Percentiles rank a stretch among this genome's conserved stretches.
These are phyloP conservation scores for Fusarium sp. DNA, from an alignment of 2,329 filamentous ascomycete genomes.

Conservation along the genomic window DNA sequence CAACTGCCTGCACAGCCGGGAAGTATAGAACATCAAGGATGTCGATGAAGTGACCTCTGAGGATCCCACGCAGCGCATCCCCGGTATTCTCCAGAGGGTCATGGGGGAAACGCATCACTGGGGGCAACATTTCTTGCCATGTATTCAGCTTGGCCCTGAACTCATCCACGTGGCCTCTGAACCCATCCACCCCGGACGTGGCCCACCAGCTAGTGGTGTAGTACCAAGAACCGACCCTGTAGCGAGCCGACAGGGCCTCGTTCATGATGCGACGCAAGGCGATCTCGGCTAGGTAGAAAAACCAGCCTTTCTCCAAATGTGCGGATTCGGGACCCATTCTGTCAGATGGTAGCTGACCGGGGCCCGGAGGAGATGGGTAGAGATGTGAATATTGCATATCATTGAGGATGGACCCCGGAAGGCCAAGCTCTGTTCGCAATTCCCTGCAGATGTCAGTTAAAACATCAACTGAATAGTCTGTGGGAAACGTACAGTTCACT, in stretches of 20 bases:
- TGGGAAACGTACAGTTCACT: not conserved
- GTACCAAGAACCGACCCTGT: not conserved
- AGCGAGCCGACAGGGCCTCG: not conserved
- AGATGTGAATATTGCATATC: not conserved
- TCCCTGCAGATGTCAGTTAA: not conserved
- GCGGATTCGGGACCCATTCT: not conserved
- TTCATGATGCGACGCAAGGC: not conserved
- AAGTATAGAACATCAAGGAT: not conserved
- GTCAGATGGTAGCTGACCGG: not conserved
- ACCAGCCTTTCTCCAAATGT: not conserved
- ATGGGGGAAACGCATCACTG: not conserved
- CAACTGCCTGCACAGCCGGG: not conserved
- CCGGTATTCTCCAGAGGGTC: not conserved
- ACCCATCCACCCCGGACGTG: not conserved
- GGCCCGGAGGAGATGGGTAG: not conserved
- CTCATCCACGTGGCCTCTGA: not conserved
- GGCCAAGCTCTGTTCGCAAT: not conserved
- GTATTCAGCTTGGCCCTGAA: not conserved
- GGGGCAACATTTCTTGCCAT: not conserved
- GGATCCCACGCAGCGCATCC: not conserved
- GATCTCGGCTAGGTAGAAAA: not conserved
- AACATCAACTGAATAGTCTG: not conserved
- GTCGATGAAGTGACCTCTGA: not conserved
- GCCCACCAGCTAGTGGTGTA: not conserved
- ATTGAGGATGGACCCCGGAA: not conserved